These are phyloP conservation scores for Hortiboletus campestris DNA, from an alignment of 768 basidiomycete genomes.

Conservation along the genomic window DNA sequence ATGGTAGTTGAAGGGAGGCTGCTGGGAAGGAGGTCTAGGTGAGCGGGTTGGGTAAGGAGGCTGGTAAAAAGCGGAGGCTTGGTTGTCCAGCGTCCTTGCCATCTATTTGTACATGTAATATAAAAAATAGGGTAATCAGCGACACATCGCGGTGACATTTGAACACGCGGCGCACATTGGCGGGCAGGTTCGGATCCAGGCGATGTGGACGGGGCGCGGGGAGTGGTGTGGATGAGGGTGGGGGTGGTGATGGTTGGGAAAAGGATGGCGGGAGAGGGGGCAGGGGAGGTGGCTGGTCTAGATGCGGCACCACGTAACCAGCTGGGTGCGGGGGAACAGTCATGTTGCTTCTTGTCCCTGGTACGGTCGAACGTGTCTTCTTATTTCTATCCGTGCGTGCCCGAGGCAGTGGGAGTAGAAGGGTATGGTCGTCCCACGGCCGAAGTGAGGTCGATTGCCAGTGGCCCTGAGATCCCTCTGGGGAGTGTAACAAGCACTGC, in stretches of 20 bases:
- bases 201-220: conserved; percentile 70
- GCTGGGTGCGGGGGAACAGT: conserved; percentile 30
- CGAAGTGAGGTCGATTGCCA: no score
- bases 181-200: conserved; percentile 56
- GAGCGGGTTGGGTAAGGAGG: conserved; percentile 23
- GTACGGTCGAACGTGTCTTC: no score
- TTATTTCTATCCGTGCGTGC: no score
- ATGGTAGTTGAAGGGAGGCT: conserved; percentile 13
- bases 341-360: conserved; percentile 11
- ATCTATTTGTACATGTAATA: conserved; percentile 47
- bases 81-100: conserved; percentile 59
- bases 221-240: conserved; percentile 47
- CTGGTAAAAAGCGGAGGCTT: conserved; percentile 29
- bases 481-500: no score
- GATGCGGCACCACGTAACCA: neutral
- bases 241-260: conserved; percentile 19
- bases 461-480: no score
- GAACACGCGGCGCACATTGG: conserved; percentile 49
- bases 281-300: conserved; percentile 41
- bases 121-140: conserved; percentile 18
- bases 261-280: conserved; percentile 41
- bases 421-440: no score
- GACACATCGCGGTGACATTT: conserved; percentile 9
- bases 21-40: conserved; percentile 24
- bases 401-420: no score